These are phyloP conservation scores for Backusella psychrophila DNA, from an alignment of 192 early-diverging fungal species.

Conservation along the genomic window DNA sequence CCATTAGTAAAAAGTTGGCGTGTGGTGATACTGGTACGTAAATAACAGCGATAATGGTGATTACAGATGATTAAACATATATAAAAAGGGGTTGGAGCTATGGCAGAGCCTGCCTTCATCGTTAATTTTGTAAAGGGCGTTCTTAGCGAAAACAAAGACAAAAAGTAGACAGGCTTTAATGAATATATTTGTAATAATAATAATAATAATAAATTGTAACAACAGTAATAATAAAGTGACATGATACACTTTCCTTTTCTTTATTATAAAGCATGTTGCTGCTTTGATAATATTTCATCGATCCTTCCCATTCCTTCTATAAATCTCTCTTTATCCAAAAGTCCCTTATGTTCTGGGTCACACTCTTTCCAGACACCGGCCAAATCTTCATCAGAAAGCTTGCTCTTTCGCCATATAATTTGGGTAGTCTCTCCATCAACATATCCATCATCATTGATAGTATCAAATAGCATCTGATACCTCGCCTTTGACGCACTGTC, in stretches of 20 bases:
- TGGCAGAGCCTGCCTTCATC: constrained; percentile 62
- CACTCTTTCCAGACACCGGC: constrained; percentile 27
- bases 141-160: not conserved
- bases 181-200: not conserved
- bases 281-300: constrained; percentile 15
- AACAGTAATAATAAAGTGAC: not conserved
- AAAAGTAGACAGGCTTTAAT: not conserved
- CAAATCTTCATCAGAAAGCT: constrained; percentile 11
- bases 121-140: not conserved
- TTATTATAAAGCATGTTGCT: not conserved
- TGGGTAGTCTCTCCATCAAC: constrained; percentile 18
- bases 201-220: not conserved
- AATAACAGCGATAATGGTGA: not conserved
- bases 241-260: not conserved
- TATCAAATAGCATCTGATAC: constrained; percentile 23
- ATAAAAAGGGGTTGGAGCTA: constrained; percentile 71
- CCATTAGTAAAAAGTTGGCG: constrained; percentile 82
- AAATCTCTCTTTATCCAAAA: constrained; percentile 25
- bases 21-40: constrained; percentile 84
- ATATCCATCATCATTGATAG: constrained; percentile 18
- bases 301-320: constrained; percentile 26
- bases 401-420: constrained; percentile 21
- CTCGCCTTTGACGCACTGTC: not conserved
- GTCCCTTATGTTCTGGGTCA: constrained; percentile 17
- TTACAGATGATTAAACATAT: not conserved